Percentiles rank a stretch among this genome's conserved stretches.
Evolutionary conservation across 148 eudicot species (phyloP).

Genomic region (Rhododendron kiyosumense): DNA sequence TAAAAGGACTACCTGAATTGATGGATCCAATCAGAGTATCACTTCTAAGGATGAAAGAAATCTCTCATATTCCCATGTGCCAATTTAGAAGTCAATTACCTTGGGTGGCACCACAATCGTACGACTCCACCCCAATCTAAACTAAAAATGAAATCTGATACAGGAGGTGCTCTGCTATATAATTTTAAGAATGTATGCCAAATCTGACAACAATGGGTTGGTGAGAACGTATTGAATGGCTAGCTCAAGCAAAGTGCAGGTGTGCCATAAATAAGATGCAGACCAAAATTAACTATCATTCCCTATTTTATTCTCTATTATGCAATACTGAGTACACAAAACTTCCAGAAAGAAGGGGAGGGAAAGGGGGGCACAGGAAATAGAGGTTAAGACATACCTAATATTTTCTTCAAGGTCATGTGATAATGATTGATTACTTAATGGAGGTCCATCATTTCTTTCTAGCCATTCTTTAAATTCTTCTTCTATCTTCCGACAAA

Average conservation of each 20-base stretch:
- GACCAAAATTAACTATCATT: not conserved
- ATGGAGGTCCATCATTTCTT: not conserved
- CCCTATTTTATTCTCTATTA: not conserved
- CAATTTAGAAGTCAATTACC: not conserved
- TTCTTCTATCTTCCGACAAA: constrained; percentile 35
- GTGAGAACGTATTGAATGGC: not conserved
- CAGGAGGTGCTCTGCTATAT: not conserved
- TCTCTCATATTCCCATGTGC: not conserved
- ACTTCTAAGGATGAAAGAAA: constrained; percentile 1
- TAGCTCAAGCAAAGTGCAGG: not conserved
- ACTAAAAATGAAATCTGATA: not conserved
- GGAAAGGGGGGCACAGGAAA: not conserved
- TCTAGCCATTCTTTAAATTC: constrained; percentile 20
- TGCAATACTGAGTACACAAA: not conserved
- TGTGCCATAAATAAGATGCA: not conserved
- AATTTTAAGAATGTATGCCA: not conserved
- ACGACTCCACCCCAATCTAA: not conserved
- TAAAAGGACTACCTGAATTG: not conserved
- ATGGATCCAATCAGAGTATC: not conserved
- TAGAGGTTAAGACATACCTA: constrained; percentile 14
- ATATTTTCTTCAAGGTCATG: constrained; percentile 19
- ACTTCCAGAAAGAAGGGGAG: not conserved
- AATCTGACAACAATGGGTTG: not conserved
- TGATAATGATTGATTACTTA: not conserved
- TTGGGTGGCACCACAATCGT: not conserved